Percentiles rank a stretch among this genome's conserved stretches.
Conservation (phyloP, 2,329 filamentous ascomycete genomes). For the Ophiocordyceps camponoti-rufipedis region DNA sequence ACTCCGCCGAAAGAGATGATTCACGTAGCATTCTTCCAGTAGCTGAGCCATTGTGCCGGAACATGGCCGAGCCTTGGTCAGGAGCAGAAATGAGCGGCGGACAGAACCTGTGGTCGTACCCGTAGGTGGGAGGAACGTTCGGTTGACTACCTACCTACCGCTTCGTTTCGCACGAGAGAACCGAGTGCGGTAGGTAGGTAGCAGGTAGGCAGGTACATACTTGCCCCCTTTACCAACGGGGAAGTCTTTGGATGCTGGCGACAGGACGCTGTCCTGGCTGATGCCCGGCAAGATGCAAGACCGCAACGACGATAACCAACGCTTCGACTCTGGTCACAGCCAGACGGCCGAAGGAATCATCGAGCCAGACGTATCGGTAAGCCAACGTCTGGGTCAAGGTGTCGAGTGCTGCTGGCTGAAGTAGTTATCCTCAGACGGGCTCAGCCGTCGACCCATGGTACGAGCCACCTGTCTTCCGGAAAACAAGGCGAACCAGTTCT, state of each 20-base stretch:
- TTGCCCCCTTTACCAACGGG: no score
- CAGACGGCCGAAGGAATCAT: conserved; percentile 9
- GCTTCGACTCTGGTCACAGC: conserved; percentile 4
- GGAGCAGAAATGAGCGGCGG: background rate
- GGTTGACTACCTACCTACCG: no score
- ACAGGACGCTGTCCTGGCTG: background rate
- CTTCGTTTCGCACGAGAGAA: no score
- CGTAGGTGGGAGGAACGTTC: no score
- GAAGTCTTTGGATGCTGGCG: background rate
- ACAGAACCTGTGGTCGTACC: no score
- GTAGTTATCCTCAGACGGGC: background rate
- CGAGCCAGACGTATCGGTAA: conserved; percentile 12
- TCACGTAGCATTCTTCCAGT: background rate
- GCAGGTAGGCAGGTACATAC: no score
- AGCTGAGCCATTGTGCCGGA: conserved; percentile 5
- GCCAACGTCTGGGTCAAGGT: background rate
- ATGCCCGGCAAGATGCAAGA: background rate
- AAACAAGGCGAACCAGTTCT: background rate
- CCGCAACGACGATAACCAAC: background rate
- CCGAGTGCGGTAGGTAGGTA: no score
- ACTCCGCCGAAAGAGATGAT: background rate
- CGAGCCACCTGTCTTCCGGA: background rate
- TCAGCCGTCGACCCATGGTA: background rate
- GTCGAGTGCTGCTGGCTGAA: background rate
- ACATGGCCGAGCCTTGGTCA: background rate